These are phyloP conservation scores for Spizellomyces punctatus DNA, from an alignment of 192 early-diverging fungal genomes.

Conservation along the genomic window DNA sequence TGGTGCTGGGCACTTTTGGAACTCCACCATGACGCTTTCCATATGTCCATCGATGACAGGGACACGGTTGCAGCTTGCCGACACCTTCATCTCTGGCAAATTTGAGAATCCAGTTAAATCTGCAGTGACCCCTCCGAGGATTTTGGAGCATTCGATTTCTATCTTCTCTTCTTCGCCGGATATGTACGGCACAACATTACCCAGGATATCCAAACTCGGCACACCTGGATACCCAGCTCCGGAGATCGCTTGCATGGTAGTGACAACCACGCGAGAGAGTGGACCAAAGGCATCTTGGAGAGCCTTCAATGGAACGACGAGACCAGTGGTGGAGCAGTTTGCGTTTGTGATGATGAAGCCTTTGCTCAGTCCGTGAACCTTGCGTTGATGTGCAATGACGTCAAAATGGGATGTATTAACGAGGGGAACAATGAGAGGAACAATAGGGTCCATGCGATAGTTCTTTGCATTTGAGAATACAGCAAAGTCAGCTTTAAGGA, in stretches of 20 bases:
- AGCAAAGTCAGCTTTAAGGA: conserved; percentile 82
- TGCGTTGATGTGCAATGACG: conserved; percentile 74
- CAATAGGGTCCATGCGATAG: conserved; percentile 84
- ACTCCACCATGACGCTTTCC: conserved; percentile 87
- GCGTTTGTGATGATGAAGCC: conserved; percentile 96
- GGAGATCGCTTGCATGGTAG: conserved; percentile 94
- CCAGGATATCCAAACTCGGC: conserved; percentile 90
- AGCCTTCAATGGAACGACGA: conserved; percentile 84
- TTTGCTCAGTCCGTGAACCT: conserved; percentile 48
- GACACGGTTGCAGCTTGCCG: conserved; percentile 95
- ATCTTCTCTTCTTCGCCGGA: conserved; percentile 97
- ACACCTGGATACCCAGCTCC: conserved; percentile 99
- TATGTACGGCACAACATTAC: conserved; percentile 95
- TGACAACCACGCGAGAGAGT: conserved; percentile 75
- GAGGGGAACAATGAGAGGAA: conserved; percentile 92
- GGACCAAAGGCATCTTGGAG: conserved; percentile 90
- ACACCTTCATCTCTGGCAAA: conserved; percentile 69
- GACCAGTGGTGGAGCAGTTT: conserved; percentile 98
- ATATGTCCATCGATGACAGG: conserved; percentile 96
- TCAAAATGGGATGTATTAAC: conserved; percentile 91
- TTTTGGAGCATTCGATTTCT: conserved; percentile 92
- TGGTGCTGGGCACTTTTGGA: conserved; percentile 65
- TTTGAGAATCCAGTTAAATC: conserved; percentile 49
- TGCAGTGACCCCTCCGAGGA: conserved; percentile 71
- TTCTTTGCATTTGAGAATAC: conserved; percentile 98